Evolutionary conservation across 257 asterid species (phyloP).

Genomic region (Catharanthus roseus): DNA sequence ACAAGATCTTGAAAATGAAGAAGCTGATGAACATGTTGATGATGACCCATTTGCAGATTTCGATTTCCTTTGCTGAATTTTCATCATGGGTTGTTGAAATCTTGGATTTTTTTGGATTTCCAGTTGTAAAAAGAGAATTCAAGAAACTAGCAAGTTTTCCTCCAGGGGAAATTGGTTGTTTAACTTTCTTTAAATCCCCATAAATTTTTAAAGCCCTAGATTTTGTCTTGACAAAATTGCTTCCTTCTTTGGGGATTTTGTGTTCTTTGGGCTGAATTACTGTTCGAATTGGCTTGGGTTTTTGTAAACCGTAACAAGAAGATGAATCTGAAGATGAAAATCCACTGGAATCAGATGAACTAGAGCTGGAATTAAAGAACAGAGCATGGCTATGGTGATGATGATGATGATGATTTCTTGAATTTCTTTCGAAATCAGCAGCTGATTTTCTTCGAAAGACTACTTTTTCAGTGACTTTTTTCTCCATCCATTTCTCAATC

Average conservation of each 20-base stretch:
- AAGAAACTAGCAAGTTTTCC: constrained; percentile 67
- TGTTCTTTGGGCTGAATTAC: constrained; percentile 16
- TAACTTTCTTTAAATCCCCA: constrained; percentile 71
- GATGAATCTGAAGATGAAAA: constrained; percentile 58
- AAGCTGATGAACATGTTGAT: constrained; percentile 74
- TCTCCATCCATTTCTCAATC: constrained; percentile 93
- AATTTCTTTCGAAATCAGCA: constrained; percentile 42
- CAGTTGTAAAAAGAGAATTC: constrained; percentile 65
- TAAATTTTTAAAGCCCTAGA: constrained; percentile 74
- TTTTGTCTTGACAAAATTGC: constrained; percentile 47
- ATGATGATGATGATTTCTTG: constrained; percentile 20
- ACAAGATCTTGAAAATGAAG: constrained; percentile 86
- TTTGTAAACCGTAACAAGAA: constrained; percentile 28
- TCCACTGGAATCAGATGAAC: constrained; percentile 65
- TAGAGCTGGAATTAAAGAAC: constrained; percentile 54
- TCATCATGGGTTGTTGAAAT: constrained; percentile 20
- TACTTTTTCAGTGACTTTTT: constrained; percentile 40
- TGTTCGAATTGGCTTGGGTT: constrained; percentile 70
- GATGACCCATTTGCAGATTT: constrained; percentile 48
- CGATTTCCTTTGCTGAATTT: constrained; percentile 6
- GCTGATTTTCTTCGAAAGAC: constrained; percentile 42
- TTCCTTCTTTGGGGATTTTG: constrained; percentile 45
- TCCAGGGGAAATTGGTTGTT: constrained; percentile 90
- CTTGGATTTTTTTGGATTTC: constrained; percentile 49
- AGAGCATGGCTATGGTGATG: constrained; percentile 14